A percentile compares a stretch with the other conserved stretches of the same genome.
These are phyloP conservation scores for Funneliformis caledonium DNA, from an alignment of 371 early-diverging fungal genomes.

Conservation along the genomic window DNA sequence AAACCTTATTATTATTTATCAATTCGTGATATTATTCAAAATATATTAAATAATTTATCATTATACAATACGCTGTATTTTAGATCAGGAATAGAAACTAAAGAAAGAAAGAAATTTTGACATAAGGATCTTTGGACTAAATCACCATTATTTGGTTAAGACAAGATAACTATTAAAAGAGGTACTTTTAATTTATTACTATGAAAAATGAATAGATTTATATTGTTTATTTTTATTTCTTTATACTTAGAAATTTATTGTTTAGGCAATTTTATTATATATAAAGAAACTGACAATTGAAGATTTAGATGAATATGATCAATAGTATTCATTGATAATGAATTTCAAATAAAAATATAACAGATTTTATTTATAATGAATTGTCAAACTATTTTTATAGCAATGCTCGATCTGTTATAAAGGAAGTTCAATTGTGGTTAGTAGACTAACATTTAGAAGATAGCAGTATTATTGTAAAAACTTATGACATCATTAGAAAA, in stretches of 20 bases:
- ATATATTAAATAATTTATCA: not conserved
- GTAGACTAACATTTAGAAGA: not conserved
- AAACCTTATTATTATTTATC: not conserved
- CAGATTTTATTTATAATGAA: not conserved
- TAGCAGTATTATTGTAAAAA: not conserved
- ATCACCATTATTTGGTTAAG: not conserved
- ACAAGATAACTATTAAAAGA: not conserved
- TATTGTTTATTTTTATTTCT: no score
- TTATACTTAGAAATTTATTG: not conserved
- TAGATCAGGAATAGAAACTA: not conserved
- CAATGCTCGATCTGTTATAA: not conserved
- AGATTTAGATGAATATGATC: not conserved
- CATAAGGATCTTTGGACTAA: not conserved
- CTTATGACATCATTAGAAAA: not conserved
- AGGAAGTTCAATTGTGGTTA: not conserved
- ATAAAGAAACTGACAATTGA: not conserved
- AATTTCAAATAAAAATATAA: not conserved
- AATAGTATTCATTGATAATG: not conserved
- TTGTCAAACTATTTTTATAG: not conserved
- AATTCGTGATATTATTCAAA: not conserved
- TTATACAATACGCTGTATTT: not conserved
- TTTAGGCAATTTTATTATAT: not conserved
- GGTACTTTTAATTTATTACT: not conserved
- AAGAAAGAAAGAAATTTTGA: not conserved
- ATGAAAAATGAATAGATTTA: fast-evolving